These are phyloP conservation scores for Parmelia sp. DNA, from an alignment of 495 filamentous ascomycete species.

Conservation along the genomic window DNA sequence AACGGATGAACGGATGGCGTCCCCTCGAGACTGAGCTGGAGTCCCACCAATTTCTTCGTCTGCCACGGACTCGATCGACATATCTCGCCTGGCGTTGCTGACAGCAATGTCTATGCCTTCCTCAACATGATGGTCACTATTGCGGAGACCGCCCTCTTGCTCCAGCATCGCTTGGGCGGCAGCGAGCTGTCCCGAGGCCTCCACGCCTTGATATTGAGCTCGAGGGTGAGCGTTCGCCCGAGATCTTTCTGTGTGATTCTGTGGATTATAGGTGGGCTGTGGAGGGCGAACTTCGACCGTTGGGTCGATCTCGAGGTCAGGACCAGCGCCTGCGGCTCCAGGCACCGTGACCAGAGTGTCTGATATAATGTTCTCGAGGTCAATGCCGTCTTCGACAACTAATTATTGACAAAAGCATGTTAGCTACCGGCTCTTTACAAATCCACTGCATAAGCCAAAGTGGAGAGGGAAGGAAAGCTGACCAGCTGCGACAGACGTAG, in stretches of 20 bases:
- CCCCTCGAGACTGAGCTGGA: too few relatives aligned
- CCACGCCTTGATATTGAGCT: neutral
- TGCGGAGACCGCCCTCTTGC: neutral
- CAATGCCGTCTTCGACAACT: constrained; percentile 1
- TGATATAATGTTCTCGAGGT: neutral
- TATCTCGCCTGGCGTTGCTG: too few relatives aligned
- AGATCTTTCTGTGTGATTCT: neutral
- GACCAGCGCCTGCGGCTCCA: neutral
- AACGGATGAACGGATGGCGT: too few relatives aligned
- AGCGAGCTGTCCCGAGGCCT: neutral
- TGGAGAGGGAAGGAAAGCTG: neutral
- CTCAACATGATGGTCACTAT: neutral
- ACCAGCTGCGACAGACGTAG: neutral
- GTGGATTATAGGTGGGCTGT: constrained; percentile 6
- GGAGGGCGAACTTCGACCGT: neutral
- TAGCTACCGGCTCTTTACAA: neutral
- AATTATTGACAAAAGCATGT: neutral
- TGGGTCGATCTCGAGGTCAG: neutral
- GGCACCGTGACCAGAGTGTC: neutral
- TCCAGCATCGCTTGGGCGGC: neutral
- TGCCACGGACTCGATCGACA: too few relatives aligned
- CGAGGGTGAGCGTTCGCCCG: neutral
- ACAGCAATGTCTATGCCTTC: neutral
- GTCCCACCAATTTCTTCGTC: too few relatives aligned
- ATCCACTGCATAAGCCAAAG: neutral